Conservation (phyloP, 169 alveolate genomes). For the Plasmodium chabaudi region DNA sequence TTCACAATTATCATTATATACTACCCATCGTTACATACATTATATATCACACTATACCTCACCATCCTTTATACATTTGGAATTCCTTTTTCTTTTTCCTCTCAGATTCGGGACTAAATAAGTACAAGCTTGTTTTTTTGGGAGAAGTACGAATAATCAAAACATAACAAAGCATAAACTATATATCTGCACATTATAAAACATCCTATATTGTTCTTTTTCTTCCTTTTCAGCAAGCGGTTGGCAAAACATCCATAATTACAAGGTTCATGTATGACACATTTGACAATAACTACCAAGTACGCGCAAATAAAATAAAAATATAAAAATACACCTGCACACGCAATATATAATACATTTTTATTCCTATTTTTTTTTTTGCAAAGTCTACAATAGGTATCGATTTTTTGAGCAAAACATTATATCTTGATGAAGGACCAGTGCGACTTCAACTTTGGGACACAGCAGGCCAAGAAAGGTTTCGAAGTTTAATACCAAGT, state of each 20-base stretch:
- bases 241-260: slow-evolving; percentile 98
- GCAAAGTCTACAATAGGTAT: slow-evolving; percentile 95
- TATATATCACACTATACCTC: too few species aligned
- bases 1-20: too few species aligned
- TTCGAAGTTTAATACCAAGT: slow-evolving; percentile 96
- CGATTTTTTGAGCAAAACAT: slow-evolving; percentile 96
- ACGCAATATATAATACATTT: background rate
- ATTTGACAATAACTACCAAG: slow-evolving; percentile 96
- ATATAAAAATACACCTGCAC: background rate
- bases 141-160: slow-evolving; percentile 87
- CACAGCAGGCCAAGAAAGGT: slow-evolving; percentile 99
- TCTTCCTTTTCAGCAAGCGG: slow-evolving; percentile 91
- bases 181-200: background rate
- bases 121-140: slow-evolving; percentile 94
- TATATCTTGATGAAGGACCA: slow-evolving; percentile 95
- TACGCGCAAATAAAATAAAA: slow-evolving; percentile 25
- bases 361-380: background rate
- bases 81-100: background rate
- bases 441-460: slow-evolving; percentile 98
- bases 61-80: too few species aligned
- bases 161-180: background rate
- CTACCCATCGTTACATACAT: too few species aligned
- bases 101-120: slow-evolving; percentile 80
- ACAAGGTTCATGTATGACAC: slow-evolving; percentile 98
- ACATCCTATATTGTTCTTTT: background rate